phyloP scores from a whole-genome alignment of 805 yeast genomes.

The Ogataea glucozyma region DNA sequence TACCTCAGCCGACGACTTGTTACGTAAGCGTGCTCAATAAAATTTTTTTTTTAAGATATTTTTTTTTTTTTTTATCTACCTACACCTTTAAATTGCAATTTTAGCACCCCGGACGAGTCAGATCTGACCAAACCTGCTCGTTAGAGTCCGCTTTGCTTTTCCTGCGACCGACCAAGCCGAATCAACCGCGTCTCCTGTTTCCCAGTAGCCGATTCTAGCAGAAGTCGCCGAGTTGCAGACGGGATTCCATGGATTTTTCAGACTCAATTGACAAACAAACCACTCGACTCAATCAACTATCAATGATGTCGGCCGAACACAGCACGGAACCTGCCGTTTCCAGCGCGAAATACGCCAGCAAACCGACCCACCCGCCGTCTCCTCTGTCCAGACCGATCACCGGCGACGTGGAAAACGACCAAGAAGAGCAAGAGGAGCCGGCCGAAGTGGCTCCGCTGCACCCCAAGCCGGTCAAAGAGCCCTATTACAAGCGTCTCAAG shows the following conservation, averaged over 20 bases:
- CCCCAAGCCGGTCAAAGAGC: slow-evolving; percentile 37
- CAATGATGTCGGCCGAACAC: slow-evolving; percentile 6
- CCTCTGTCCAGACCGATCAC: slow-evolving; percentile 28
- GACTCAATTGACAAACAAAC: slow-evolving; percentile 28
- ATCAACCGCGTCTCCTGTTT: too few species aligned
- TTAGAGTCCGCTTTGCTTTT: too few species aligned
- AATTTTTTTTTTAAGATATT: background rate
- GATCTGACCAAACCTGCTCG: too few species aligned
- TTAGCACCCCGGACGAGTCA: background rate
- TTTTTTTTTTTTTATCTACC: too few species aligned
- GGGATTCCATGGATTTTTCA: background rate
- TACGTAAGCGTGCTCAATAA: too few species aligned
- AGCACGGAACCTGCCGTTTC: background rate
- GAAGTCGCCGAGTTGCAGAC: too few species aligned
- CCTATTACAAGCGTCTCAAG: slow-evolving; percentile 37
- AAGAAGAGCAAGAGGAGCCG: slow-evolving; percentile 5
- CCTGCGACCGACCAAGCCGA: too few species aligned
- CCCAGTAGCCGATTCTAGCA: too few species aligned
- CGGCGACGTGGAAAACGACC: slow-evolving; percentile 9
- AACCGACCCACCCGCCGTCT: slow-evolving; percentile 21
- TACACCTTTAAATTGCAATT: slow-evolving; percentile 1
- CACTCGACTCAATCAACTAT: slow-evolving; percentile 17
- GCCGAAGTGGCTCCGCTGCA: slow-evolving; percentile 16
- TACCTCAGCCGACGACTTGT: too few species aligned
- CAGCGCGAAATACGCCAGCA: slow-evolving; percentile 8